A percentile compares a stretch with the other conserved stretches of the same genome.
phyloP scores from a whole-genome alignment of 2,329 filamentous ascomycete species.

The Sarocladium oryzae region DNA sequence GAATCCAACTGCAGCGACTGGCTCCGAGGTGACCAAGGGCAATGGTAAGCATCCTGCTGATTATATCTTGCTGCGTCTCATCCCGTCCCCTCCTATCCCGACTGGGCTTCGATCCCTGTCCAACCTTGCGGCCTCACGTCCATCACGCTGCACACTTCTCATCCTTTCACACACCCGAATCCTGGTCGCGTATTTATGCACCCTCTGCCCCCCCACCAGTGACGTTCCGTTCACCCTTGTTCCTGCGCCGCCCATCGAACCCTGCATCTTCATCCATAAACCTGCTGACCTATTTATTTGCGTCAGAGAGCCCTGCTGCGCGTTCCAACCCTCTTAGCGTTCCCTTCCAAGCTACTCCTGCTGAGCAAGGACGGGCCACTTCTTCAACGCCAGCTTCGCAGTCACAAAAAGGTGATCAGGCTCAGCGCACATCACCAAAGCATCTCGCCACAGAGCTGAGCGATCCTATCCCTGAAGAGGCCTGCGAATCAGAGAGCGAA shows the following conservation, averaged over 20 bases:
- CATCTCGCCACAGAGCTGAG: slow-evolving; percentile 3
- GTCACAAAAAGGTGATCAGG: background rate
- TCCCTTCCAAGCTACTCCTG: background rate
- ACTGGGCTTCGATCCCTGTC: background rate
- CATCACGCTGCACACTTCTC: background rate
- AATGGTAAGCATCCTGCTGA: slow-evolving; percentile 1
- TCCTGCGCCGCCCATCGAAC: background rate
- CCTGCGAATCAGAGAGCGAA: slow-evolving; percentile 5
- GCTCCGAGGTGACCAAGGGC: background rate
- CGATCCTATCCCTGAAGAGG: slow-evolving; percentile 7
- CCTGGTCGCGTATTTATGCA: slow-evolving; percentile 1
- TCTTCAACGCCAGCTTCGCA: background rate
- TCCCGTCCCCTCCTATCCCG: background rate
- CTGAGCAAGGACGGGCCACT: background rate
- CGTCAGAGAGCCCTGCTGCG: slow-evolving; percentile 4
- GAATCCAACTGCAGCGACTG: background rate
- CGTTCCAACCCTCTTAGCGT: background rate
- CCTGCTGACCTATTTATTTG: slow-evolving; percentile 8
- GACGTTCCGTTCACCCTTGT: background rate
- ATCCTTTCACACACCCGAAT: background rate
- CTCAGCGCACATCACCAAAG: background rate
- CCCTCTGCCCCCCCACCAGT: background rate
- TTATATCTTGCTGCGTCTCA: background rate
- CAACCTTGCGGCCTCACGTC: background rate
- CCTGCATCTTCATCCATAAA: slow-evolving; percentile 4